These are phyloP conservation scores for Boehmeria nivea DNA, from an alignment of 306 rosid species.

Conservation along the genomic window DNA sequence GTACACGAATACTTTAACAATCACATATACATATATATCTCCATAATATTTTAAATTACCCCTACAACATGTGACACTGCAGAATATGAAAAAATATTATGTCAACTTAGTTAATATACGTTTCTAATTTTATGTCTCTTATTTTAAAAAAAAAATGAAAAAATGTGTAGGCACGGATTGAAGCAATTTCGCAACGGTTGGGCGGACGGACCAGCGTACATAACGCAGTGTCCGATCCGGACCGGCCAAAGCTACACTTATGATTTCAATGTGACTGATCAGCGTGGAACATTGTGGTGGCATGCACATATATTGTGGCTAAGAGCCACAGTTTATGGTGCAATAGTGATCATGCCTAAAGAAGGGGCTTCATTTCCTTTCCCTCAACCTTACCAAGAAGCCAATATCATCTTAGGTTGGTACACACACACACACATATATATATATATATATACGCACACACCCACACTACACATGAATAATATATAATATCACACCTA, in stretches of 20 bases:
- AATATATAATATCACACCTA: too few species aligned
- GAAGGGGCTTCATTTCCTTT: slow-evolving; percentile 24
- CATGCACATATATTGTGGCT: slow-evolving; percentile 40
- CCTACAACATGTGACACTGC: too few species aligned
- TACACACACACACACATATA: too few species aligned
- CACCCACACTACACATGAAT: too few species aligned
- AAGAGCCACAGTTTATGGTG: slow-evolving; percentile 32
- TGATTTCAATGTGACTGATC: slow-evolving; percentile 25
- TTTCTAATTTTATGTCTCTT: too few species aligned
- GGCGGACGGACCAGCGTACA: too few species aligned
- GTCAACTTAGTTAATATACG: too few species aligned
- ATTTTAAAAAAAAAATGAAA: too few species aligned
- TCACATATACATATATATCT: neutral
- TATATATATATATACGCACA: neutral
- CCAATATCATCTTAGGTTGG: slow-evolving; percentile 23
- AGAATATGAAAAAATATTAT: too few species aligned
- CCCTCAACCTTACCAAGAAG: slow-evolving; percentile 30
- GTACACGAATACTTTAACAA: neutral
- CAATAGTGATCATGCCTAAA: slow-evolving; percentile 28
- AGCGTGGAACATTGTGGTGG: slow-evolving; percentile 35
- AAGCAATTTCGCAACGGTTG: slow-evolving; percentile 31
- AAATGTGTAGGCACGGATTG: slow-evolving; percentile 31
- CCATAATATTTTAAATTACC: neutral
- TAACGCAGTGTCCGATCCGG: slow-evolving; percentile 32
- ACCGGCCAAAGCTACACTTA: slow-evolving; percentile 28